Conservation (phyloP, 2,329 filamentous ascomycete species). For the Lecanicillium sp. region DNA sequence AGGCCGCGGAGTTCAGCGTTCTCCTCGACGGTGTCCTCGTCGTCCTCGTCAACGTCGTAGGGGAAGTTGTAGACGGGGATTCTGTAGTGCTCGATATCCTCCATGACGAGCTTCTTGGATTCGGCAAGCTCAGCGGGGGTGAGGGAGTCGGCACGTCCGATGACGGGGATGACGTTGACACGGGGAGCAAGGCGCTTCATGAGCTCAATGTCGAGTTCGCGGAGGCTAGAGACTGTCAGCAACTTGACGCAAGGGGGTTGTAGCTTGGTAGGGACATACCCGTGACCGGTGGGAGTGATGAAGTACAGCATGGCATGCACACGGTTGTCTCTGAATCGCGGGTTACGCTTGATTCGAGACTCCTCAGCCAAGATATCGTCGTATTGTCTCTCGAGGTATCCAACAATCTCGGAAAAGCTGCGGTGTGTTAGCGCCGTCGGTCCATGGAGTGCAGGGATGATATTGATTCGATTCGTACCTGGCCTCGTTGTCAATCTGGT, state of each 20-base stretch:
- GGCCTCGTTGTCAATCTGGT: conserved; percentile 98
- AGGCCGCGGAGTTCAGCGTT: conserved; percentile 94
- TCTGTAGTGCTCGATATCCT: conserved; percentile 99
- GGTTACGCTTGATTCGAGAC: conserved; percentile 99
- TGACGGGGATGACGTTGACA: conserved; percentile 98
- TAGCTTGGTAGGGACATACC: conserved; percentile 48
- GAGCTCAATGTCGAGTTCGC: conserved; percentile 97
- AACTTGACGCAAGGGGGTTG: not conserved
- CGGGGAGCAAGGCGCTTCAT: conserved; percentile 98
- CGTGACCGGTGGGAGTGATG: conserved; percentile 95
- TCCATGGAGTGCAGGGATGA: not conserved
- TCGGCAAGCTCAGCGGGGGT: conserved; percentile 95
- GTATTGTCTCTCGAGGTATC: conserved; percentile 98
- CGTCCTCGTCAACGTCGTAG: conserved; percentile 98
- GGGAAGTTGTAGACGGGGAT: conserved; percentile 99
- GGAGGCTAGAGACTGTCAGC: conserved; percentile 55
- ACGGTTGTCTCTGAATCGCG: conserved; percentile 97
- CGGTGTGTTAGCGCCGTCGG: not conserved
- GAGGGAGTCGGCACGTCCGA: conserved; percentile 95
- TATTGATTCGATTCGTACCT: conserved; percentile 50
- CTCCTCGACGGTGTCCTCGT: conserved; percentile 98
- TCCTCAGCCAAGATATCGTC: conserved; percentile 99
- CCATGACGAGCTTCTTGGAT: conserved; percentile 99
- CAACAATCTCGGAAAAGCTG: conserved; percentile 95
- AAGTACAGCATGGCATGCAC: conserved; percentile 98